A percentile compares a stretch with the other conserved stretches of the same genome.
phyloP scores from a whole-genome alignment of 768 basidiomycete species.

The Rhizopogon vesiculosus region DNA sequence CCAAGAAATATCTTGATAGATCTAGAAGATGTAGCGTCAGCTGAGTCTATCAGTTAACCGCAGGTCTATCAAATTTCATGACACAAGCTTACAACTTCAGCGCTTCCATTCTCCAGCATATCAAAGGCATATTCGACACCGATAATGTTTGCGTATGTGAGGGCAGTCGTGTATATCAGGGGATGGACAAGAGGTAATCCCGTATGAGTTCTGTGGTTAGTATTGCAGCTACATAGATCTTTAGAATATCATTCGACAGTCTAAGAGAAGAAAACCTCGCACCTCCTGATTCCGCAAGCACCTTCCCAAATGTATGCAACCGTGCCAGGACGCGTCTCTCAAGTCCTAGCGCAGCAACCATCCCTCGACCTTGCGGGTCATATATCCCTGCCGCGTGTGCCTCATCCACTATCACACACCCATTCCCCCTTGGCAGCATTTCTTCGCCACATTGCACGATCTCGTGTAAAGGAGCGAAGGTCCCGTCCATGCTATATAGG shows the following conservation, averaged over 20 bases:
- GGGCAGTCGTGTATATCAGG: conserved; percentile 87
- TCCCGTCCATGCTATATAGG: conserved; percentile 96
- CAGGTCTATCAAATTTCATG: background rate
- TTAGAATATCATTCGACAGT: background rate
- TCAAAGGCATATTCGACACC: conserved; percentile 79
- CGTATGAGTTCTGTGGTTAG: conserved; percentile 68
- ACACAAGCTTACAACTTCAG: conserved; percentile 38
- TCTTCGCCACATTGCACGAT: conserved; percentile 63
- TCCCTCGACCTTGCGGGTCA: conserved; percentile 70
- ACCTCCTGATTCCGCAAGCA: conserved; percentile 83
- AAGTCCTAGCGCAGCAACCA: conserved; percentile 66
- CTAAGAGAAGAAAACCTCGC: conserved; percentile 24
- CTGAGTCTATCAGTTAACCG: conserved; percentile 29
- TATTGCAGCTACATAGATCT: conserved; percentile 57
- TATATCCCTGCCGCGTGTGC: conserved; percentile 93
- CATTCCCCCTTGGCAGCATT: conserved; percentile 57
- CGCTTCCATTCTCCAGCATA: conserved; percentile 63
- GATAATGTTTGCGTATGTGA: conserved; percentile 71
- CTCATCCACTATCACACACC: conserved; percentile 82
- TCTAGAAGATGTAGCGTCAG: conserved; percentile 22
- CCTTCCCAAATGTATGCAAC: conserved; percentile 93
- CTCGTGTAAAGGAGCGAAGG: conserved; percentile 67
- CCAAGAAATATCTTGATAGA: conserved; percentile 26
- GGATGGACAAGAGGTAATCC: conserved; percentile 84
- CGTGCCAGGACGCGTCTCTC: too few species aligned